These are phyloP conservation scores for Cladophialophora chaetospira DNA, from an alignment of 2,329 filamentous ascomycete genomes.

Conservation along the genomic window DNA sequence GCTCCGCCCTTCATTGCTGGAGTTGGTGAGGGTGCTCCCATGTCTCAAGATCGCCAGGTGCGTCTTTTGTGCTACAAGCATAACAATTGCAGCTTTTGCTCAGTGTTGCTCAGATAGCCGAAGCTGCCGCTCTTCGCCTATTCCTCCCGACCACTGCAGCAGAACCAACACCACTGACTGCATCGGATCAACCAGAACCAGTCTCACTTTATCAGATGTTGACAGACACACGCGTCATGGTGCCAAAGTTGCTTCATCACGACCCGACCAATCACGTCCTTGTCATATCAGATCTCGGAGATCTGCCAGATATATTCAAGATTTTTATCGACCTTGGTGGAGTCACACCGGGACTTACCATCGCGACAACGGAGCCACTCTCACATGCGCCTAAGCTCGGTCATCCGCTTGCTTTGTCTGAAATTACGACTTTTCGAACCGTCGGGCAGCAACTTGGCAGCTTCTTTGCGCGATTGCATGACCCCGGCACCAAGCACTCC, in stretches of 20 bases:
- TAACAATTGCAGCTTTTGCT: neutral
- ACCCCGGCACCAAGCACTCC: neutral
- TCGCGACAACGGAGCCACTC: neutral
- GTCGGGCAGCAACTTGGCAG: conserved; percentile 7
- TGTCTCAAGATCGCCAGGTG: conserved; percentile 12
- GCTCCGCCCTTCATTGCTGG: conserved; percentile 15
- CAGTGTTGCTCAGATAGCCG: neutral
- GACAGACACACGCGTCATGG: neutral
- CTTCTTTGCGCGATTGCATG: conserved; percentile 18
- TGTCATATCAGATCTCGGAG: conserved; percentile 16
- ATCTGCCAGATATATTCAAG: conserved; percentile 9
- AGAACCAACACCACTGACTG: neutral
- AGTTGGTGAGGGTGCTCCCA: conserved; percentile 4
- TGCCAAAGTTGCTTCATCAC: conserved; percentile 11
- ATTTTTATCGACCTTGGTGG: conserved; percentile 16
- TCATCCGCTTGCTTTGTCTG: neutral
- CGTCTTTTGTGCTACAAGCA: neutral
- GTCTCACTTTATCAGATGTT: neutral
- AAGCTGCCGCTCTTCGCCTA: neutral
- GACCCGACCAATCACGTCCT: conserved; percentile 12
- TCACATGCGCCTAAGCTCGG: neutral
- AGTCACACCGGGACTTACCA: neutral
- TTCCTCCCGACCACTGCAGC: neutral
- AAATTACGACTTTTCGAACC: neutral
- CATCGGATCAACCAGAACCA: neutral